These are phyloP conservation scores for Cryptosporidium xiaoi DNA, from an alignment of 169 alveolate genomes.

Conservation along the genomic window DNA sequence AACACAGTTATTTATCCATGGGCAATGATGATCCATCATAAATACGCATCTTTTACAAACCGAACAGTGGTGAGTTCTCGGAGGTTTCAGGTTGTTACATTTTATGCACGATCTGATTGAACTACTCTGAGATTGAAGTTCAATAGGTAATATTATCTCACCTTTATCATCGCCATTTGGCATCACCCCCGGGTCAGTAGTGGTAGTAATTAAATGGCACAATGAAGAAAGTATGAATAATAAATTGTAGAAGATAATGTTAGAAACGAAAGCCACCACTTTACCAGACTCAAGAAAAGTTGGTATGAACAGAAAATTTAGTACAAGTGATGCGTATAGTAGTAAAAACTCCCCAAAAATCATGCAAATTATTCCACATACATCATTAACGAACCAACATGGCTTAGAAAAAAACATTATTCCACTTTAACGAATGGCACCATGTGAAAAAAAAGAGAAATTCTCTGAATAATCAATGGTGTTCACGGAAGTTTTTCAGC, in stretches of 20 bases:
- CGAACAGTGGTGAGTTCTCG: conserved; percentile 91
- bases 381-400: conserved; percentile 53
- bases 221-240: conserved; percentile 15
- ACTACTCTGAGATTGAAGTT: conserved; percentile 43
- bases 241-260: conserved; percentile 29
- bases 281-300: conserved; percentile 29
- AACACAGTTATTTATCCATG: conserved; percentile 96
- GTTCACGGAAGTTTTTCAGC: no score
- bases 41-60: conserved; percentile 87
- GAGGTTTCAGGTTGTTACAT: conserved; percentile 85
- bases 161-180: conserved; percentile 48
- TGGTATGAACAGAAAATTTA: conserved; percentile 29
- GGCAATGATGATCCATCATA: conserved; percentile 94
- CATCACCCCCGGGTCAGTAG: conserved; percentile 71
- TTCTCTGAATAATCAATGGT: no score
- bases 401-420: conserved; percentile 44
- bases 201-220: conserved; percentile 36
- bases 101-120: conserved; percentile 73
- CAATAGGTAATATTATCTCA: conserved; percentile 57
- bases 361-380: conserved; percentile 68
- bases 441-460: no score
- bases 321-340: conserved; percentile 46
- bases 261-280: not conserved
- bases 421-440: not conserved
- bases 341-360: conserved; percentile 35